phyloP scores from a whole-genome alignment of 176 grass and related monocot species.

The maize (Zea mays) region Zm-B73-REFERENCE-NAM-5.0 NC_050098.1:201020001-201020500 shows the following conservation, averaged over 20 bases:
- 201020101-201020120: conserved; percentile 21
- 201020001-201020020: conserved; percentile 38
- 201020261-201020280: not conserved
- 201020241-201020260: not conserved
- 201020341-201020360: not conserved
- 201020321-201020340: not conserved
- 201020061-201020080: conserved; percentile 35
- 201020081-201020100: conserved; percentile 25
- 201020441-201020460: too few relatives aligned
- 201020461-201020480: too few relatives aligned
- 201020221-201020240: not conserved
- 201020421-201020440: too few relatives aligned
- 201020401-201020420: too few relatives aligned
- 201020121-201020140: conserved; percentile 35
- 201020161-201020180: conserved; percentile 39
- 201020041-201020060: conserved; percentile 1
- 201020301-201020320: not conserved
- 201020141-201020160: conserved; percentile 36
- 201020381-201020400: too few relatives aligned
- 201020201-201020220: not conserved
- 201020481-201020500: too few relatives aligned
- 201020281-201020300: not conserved
- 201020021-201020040: conserved; percentile 17
- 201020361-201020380: too few relatives aligned
- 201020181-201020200: conserved; percentile 23